Base-by-base conservation (phyloP, 176 grass and related monocot species). In the Oryza rufipogon region DNA sequence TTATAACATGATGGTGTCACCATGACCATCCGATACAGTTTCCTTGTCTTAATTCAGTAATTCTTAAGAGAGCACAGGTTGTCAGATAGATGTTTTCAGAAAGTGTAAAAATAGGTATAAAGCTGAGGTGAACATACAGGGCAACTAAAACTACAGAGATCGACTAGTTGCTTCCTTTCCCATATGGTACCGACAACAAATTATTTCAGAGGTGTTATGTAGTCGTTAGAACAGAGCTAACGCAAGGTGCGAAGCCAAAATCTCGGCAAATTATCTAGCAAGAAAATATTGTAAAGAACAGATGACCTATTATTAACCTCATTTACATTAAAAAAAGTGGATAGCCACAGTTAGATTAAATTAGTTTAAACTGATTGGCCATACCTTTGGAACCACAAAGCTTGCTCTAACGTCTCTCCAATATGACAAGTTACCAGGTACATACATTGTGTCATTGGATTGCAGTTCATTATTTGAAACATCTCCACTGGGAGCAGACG, bases 321-420 rank as follows among this genome's bases (percentile, higher is more conserved):
- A 87, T 47, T 39, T 58, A 58, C 16, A 56, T n/a, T 20, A 12
- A 66, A 84, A 36, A 38, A 54, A 60, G 68, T n/a, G 10, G 69
- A 7, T 44, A 44, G 1, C 9, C 9, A 44, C 47, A 30, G 22
- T 51, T 68, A 71, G 15, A 39, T 51, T 33, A 54, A 80, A 11
- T 10, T 78, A 56, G 58, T 23, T 74, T 0, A 45, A 70, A 83
- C 77, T 9, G 44, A 32, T 81, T 15, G n/a, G 26, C 4, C 91
- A 87, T 70, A 98, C 91, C 64, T 93, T 90, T 61, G 82, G 84
- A 61, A 83, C 83, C 36, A 98, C 89, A 81, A 95, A 94, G 69
- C 89, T 93, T 47, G 96, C 96, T 86, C 96, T 93, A 33, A 98
- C 94, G 83, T 98, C 91, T 78, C 96, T 67, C 96, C 96, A 98